Base-by-base conservation (phyloP, 495 filamentous ascomycete species). In the Sabuloglossum arenarium region DNA sequence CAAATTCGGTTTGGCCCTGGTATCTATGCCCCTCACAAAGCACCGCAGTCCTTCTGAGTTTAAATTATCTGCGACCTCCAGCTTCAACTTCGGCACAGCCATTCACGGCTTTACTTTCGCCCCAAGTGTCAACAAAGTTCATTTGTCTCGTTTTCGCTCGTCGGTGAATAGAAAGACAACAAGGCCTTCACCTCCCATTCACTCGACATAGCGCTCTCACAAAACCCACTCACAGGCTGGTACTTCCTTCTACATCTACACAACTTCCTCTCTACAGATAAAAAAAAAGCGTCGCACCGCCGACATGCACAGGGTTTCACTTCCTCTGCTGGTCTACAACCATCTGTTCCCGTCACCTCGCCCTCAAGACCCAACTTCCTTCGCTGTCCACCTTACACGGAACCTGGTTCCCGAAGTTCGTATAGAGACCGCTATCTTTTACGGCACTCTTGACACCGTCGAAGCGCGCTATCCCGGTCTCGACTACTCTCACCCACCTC, bases 401-500 rank as follows among this genome's bases (percentile, higher is more conserved):
- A 75, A 86, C 62, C 77, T 95, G 25, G 80, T 95, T n/a, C 84
- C 81, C 12, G 88, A 95, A 74, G 86, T 95, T 52, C 84, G 86
- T 42, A 75, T 84, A 62, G 88, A 95, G 65, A 87, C 85, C 2
- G 78, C 80, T 53, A 78, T 78, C 29, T 95, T 89, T 70, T 94
- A 93, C 66, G 88, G 88, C 55, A 78, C 82, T 62, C 76, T 88
- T 24, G 84, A 90, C 66, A 87, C 78, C 50, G 77, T 84, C 50
- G 88, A 94, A 72, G 86, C 87, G 45, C 86, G 88, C 61, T 94
- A 95, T 60, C 88, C 88, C 0, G 88, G 88, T 28, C 74, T 95
- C 45, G 87, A 95, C 71, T 95, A 95, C 69, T 80, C 79, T 37
- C 73, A 85, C 64, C 71, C 71, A 3, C 83, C 81, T 19, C 88